phyloP scores from a whole-genome alignment of 2,329 filamentous ascomycete species.

The Colletotrichum abscissum region DNA sequence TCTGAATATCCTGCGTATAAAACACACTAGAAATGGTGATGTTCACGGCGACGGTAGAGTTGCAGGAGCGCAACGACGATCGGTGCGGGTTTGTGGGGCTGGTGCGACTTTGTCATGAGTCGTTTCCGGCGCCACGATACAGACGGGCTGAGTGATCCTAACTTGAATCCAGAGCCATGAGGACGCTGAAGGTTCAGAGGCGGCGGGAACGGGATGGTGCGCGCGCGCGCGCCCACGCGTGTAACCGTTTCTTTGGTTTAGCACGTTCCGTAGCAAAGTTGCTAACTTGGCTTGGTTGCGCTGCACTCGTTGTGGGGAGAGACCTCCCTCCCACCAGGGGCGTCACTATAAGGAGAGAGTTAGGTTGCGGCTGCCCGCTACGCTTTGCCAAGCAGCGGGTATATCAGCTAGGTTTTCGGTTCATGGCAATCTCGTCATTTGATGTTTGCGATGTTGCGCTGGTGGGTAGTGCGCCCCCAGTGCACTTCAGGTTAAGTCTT shows the following conservation, averaged over 20 bases:
- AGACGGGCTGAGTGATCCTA: too few relatives aligned
- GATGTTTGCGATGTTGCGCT: neutral
- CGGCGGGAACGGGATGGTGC: conserved; percentile 5
- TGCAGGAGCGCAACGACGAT: neutral
- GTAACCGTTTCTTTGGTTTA: neutral
- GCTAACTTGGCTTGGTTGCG: too few relatives aligned
- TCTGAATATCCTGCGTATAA: too few relatives aligned
- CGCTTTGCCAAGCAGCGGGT: neutral
- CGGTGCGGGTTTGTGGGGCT: neutral
- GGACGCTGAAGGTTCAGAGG: neutral
- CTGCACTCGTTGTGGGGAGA: neutral
- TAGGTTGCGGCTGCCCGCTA: neutral
- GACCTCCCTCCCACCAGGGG: neutral
- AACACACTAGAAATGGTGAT: too few relatives aligned
- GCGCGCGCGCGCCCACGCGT: neutral
- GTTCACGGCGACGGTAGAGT: neutral
- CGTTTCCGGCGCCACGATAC: neutral
- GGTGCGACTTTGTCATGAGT: neutral
- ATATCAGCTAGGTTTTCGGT: neutral
- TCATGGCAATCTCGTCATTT: neutral
- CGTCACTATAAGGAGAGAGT: neutral
- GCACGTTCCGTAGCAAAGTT: neutral
- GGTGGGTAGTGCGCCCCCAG: neutral
- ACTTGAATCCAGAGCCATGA: neutral
- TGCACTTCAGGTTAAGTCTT: neutral